Base-by-base conservation (phyloP, 805 yeast species). In the Candida argentea region DNA sequence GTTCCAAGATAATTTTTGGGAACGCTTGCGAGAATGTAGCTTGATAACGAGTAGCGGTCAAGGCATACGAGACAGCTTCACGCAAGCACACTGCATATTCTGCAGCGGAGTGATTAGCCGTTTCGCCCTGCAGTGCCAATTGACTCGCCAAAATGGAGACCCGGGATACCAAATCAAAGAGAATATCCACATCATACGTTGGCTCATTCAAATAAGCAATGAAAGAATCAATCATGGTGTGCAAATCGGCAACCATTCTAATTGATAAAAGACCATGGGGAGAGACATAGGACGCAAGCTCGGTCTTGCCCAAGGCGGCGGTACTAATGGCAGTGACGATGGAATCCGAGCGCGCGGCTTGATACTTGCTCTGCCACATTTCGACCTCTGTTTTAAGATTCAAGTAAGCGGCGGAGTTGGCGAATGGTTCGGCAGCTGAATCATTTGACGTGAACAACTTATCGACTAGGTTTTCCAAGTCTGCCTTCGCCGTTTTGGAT, bases 11-110 rank as follows among this genome's bases (percentile, higher is more conserved):
- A 13, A 79, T 55, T 29, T 65, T 67, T 1, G 95, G 95, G 31
- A 84, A 53, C 3, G 82, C 44, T n/a, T 66, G 63, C 4, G 68
- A 59, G 40, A 80, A 77, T 7, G 75, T 56, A 1, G 81, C 71
- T 49, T 61, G 80, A 45, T 84, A 83, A 43, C 95, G 66, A 1
- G 87, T 70, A 1, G 85, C 67, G 3, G 94, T 76, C 23, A 89
- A 72, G 1, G 76, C 70, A 51, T 80, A 85, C 11, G 86, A 73
- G 14, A 81, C 68, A 1, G 89, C 66, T 25, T 79, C 77, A 31
- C 77, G 70, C 4, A 82, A 61, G 14, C 72, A 44, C 24, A 61
- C 48, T 24, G 74, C 51, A 45, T 61, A 53, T 33, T 69, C 57
- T 36, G 48, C 55, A 28, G 50, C 46, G 29, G 42, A 47, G 22